Conservation (phyloP, 129 eudicot species). For the Sambucus nigra region DNA sequence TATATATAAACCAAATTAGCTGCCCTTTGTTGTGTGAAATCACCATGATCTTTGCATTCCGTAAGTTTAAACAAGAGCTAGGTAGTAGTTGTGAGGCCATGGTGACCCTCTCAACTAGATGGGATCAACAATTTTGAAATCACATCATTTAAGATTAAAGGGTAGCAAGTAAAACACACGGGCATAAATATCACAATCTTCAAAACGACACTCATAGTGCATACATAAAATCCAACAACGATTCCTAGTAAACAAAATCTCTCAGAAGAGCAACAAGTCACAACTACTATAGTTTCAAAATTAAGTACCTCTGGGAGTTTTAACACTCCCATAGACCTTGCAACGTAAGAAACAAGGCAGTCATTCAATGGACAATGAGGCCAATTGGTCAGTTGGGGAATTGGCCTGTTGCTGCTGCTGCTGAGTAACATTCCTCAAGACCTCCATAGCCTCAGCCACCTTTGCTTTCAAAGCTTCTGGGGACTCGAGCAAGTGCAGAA, state of each 20-base stretch:
- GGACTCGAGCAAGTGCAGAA: constrained; percentile 61
- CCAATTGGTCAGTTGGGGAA: constrained; percentile 42
- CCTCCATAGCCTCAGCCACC: constrained; percentile 75
- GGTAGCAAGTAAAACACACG: not conserved
- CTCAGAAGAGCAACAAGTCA: too few species aligned
- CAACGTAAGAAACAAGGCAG: constrained; percentile 19
- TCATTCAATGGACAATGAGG: constrained; percentile 41
- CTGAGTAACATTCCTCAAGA: constrained; percentile 47
- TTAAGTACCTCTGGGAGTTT: not conserved
- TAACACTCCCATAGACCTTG: not conserved
- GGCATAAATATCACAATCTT: constrained; percentile 3
- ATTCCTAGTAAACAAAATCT: not conserved
- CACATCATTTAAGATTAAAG: not conserved
- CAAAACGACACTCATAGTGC: not conserved
- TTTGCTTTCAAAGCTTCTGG: constrained; percentile 67
- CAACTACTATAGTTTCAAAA: not conserved
- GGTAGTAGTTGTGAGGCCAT: too few species aligned
- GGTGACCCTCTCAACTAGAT: too few species aligned
- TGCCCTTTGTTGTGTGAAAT: too few species aligned
- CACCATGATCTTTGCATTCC: too few species aligned
- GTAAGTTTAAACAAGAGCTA: too few species aligned
- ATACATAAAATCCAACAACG: not conserved
- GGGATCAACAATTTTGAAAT: too few species aligned
- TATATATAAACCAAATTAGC: too few species aligned
- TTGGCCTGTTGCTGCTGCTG: constrained; percentile 39